Percentiles rank a stretch among this genome's conserved stretches.
These are phyloP conservation scores for Suillus sp. DNA, from an alignment of 768 basidiomycete genomes.

Conservation along the genomic window DNA sequence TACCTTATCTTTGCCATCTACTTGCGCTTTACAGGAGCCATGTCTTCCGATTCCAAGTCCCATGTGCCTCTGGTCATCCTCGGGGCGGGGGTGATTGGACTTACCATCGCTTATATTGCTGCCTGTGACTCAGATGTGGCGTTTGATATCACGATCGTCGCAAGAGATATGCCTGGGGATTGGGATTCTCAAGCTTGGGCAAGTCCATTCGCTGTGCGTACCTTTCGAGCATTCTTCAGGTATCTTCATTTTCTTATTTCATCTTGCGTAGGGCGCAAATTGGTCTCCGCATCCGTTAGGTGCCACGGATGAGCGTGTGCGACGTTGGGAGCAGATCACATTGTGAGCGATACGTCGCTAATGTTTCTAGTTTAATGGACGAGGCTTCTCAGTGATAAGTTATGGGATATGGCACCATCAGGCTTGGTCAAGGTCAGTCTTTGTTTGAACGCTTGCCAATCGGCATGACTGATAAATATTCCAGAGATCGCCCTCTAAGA, in stretches of 20 bases:
- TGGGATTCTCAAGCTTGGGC: conserved; percentile 48
- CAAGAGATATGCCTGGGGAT: conserved; percentile 41
- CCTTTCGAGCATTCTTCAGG: neutral
- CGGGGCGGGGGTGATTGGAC: conserved; percentile 44
- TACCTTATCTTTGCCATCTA: neutral
- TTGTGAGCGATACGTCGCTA: conserved; percentile 37
- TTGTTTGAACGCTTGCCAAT: neutral
- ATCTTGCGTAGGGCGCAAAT: conserved; percentile 43
- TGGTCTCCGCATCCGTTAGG: conserved; percentile 48
- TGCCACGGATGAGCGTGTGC: conserved; percentile 34
- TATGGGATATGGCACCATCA: conserved; percentile 50
- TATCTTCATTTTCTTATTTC: neutral
- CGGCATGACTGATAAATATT: neutral
- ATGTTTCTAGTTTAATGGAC: neutral
- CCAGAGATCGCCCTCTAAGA: conserved; percentile 40
- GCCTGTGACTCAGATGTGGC: conserved; percentile 23
- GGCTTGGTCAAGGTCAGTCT: conserved; percentile 42
- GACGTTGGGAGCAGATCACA: conserved; percentile 42
- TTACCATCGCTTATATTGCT: conserved; percentile 39
- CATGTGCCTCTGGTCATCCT: conserved; percentile 34
- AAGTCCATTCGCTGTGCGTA: conserved; percentile 51
- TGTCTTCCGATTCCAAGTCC: conserved; percentile 18
- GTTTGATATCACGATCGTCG: conserved; percentile 33
- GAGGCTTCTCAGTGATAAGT: conserved; percentile 37
- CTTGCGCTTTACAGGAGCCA: neutral